These are phyloP conservation scores for Kodamaea derodonti DNA, from an alignment of 1,139 yeast species.

Conservation along the genomic window DNA sequence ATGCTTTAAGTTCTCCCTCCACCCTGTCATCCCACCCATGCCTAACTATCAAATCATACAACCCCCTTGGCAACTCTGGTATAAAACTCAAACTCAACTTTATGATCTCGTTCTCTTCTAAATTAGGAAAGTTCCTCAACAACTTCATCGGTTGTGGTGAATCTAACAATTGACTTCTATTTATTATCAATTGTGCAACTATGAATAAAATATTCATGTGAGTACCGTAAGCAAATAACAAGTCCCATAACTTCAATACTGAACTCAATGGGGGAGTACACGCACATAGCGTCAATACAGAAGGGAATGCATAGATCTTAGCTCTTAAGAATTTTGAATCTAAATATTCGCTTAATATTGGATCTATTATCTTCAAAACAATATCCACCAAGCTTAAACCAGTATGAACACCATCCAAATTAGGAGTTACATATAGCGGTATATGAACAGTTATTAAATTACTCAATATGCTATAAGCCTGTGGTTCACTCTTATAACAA, in stretches of 20 bases:
- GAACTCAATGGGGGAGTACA: slow-evolving; percentile 84
- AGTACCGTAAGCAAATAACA: slow-evolving; percentile 84
- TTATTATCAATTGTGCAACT: slow-evolving; percentile 76
- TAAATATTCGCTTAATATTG: slow-evolving; percentile 58
- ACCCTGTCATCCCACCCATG: slow-evolving; percentile 65
- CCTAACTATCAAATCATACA: slow-evolving; percentile 66
- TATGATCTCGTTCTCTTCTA: slow-evolving; percentile 73
- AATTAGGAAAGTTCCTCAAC: slow-evolving; percentile 66
- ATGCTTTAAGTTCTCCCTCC: slow-evolving; percentile 30
- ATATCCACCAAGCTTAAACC: slow-evolving; percentile 69
- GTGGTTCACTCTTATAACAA: slow-evolving; percentile 73
- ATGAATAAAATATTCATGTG: slow-evolving; percentile 83
- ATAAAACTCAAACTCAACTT: slow-evolving; percentile 78
- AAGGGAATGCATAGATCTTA: slow-evolving; percentile 85
- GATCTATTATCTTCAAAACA: slow-evolving; percentile 70
- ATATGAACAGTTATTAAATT: slow-evolving; percentile 56
- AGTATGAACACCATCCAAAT: slow-evolving; percentile 78
- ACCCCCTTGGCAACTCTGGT: slow-evolving; percentile 64
- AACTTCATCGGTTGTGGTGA: slow-evolving; percentile 71
- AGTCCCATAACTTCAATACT: slow-evolving; percentile 83
- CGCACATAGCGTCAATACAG: slow-evolving; percentile 81
- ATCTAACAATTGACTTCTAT: slow-evolving; percentile 56
- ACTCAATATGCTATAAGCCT: slow-evolving; percentile 73
- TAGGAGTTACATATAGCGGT: slow-evolving; percentile 77
- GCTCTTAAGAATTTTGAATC: slow-evolving; percentile 68